These are phyloP conservation scores for Phytophthora tentaculata DNA, from an alignment of 352 stramenopile genomes.

Conservation along the genomic window DNA sequence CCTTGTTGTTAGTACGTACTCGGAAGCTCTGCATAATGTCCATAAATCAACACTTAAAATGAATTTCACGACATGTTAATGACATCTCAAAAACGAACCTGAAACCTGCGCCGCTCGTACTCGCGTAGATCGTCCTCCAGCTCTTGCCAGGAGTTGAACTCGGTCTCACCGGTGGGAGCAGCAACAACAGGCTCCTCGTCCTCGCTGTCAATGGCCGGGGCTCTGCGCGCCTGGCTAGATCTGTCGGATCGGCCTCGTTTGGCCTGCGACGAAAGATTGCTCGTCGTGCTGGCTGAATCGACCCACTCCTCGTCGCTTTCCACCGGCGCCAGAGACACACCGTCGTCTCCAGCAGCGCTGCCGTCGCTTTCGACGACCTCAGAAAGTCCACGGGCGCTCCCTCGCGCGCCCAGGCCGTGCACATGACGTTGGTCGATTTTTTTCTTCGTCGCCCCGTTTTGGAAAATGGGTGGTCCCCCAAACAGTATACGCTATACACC, in stretches of 20 bases:
- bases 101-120: background rate
- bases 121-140: background rate
- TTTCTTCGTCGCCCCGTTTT: too few relatives aligned
- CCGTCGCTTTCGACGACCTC: background rate
- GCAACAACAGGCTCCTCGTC: background rate
- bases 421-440: too few relatives aligned
- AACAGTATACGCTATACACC: too few relatives aligned
- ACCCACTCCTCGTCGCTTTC: background rate
- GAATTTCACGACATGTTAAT: background rate
- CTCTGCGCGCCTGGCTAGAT: background rate
- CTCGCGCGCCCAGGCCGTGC: too few relatives aligned
- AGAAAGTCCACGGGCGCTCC: too few relatives aligned
- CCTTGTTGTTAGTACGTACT: background rate
- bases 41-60: too few relatives aligned
- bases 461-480: too few relatives aligned
- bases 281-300: background rate
- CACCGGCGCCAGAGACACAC: background rate
- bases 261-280: background rate
- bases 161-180: background rate
- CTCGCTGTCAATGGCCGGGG: background rate
- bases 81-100: background rate
- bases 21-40: slow-evolving; percentile 5
- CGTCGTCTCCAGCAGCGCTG: background rate
- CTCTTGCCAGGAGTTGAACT: background rate
- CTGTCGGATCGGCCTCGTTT: background rate